These are phyloP conservation scores for Iris pallida DNA, from an alignment of 116 monocot genomes.

Conservation along the genomic window DNA sequence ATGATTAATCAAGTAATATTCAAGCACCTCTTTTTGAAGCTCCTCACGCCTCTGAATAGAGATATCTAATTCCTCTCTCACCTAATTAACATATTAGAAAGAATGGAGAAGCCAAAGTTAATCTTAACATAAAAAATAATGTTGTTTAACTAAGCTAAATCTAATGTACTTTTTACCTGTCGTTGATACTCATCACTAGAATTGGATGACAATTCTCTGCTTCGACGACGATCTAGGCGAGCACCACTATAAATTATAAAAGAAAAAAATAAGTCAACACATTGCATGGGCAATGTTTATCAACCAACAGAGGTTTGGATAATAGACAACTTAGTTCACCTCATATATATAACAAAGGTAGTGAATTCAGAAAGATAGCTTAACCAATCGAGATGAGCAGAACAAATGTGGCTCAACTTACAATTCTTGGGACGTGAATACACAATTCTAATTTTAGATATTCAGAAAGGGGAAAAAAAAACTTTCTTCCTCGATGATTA, in stretches of 20 bases:
- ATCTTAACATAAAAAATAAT: background rate
- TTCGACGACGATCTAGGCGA: slow-evolving; percentile 26
- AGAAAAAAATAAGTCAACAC: background rate
- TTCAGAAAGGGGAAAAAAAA: too few species aligned
- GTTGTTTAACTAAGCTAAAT: background rate
- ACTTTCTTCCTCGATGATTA: too few species aligned
- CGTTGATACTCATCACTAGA: slow-evolving; percentile 49
- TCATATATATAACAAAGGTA: background rate
- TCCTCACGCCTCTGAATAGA: slow-evolving; percentile 49
- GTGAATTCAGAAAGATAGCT: too few species aligned
- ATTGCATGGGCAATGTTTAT: background rate
- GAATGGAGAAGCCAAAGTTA: background rate
- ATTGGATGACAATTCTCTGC: slow-evolving; percentile 63
- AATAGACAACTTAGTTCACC: background rate
- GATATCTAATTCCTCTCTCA: slow-evolving; percentile 53
- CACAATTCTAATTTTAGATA: too few species aligned
- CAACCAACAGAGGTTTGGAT: background rate
- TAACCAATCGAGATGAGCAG: too few species aligned
- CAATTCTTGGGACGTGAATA: too few species aligned
- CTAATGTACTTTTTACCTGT: slow-evolving; percentile 31
- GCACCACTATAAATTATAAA: slow-evolving; percentile 11
- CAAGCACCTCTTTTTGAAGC: slow-evolving; percentile 60
- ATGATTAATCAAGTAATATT: too few species aligned
- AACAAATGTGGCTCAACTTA: too few species aligned
- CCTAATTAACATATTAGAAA: slow-evolving; percentile 24